Percentiles rank a stretch among this genome's conserved stretches.
These are phyloP conservation scores for Plasmodium gonderi DNA, from an alignment of 169 alveolate species.

Conservation along the genomic window DNA sequence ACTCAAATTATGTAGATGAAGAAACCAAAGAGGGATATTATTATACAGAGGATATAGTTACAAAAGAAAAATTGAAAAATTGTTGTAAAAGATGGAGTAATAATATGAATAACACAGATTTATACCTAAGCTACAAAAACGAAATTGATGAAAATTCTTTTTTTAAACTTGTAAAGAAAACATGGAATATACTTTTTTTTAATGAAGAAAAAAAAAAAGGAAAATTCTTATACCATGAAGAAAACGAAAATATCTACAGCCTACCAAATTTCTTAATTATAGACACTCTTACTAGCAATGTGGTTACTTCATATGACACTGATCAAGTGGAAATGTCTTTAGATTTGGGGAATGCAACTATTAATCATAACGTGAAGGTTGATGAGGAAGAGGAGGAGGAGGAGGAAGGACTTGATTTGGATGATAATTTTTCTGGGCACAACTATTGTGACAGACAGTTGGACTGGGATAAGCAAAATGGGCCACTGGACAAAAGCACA, in stretches of 20 bases:
- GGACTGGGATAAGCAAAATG: no score
- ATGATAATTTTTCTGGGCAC: no score
- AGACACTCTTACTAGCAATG: not conserved
- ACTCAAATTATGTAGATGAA: not conserved
- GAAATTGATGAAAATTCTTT: conserved; percentile 48
- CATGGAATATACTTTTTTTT: conserved; percentile 11
- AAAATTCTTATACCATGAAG: conserved; percentile 7
- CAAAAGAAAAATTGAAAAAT: conserved; percentile 23
- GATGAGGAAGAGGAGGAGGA: not conserved
- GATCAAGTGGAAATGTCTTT: not conserved
- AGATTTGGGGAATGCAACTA: not conserved
- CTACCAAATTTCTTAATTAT: conserved; percentile 36
- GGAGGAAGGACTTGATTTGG: no score
- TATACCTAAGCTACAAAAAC: conserved; percentile 14
- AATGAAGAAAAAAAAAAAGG: conserved; percentile 22
- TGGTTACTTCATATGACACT: not conserved
- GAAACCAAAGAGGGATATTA: conserved; percentile 1
- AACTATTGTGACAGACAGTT: no score
- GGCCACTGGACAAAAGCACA: no score
- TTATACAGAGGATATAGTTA: not conserved
- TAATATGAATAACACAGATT: conserved; percentile 15
- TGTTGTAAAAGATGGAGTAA: conserved; percentile 70
- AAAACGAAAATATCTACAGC: conserved; percentile 10
- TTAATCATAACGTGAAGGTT: not conserved
- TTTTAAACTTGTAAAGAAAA: conserved; percentile 21